Conservation (phyloP, 2,329 filamentous ascomycete genomes). For the Aspergillus brasiliensis region DNA sequence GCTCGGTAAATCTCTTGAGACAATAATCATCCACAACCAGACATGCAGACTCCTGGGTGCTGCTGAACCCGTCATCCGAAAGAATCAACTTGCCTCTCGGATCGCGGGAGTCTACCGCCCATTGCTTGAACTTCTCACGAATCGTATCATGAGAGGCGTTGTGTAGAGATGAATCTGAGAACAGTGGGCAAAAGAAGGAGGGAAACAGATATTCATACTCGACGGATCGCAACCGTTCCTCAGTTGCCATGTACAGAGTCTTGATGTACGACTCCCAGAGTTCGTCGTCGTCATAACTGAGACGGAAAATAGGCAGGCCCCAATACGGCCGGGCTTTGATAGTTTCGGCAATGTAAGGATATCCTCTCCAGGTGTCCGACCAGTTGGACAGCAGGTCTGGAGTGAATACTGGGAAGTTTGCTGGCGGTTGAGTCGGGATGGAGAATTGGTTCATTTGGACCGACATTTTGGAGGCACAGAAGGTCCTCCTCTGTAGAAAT, state of each 20-base stretch:
- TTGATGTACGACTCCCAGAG: neutral
- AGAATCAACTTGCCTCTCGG: neutral
- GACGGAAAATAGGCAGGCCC: neutral
- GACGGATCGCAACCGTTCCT: rapidly evolving
- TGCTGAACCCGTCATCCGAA: neutral
- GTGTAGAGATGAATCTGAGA: neutral
- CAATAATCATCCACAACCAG: neutral
- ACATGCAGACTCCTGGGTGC: neutral
- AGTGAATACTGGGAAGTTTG: too few relatives aligned
- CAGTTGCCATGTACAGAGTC: neutral
- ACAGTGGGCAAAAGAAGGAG: neutral
- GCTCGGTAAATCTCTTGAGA: neutral
- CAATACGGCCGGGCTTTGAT: too few relatives aligned
- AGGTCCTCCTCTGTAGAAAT: too few relatives aligned
- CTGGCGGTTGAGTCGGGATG: too few relatives aligned
- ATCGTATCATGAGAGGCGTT: neutral
- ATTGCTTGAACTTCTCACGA: neutral
- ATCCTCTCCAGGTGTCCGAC: too few relatives aligned
- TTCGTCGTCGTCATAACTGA: neutral
- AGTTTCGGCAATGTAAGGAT: too few relatives aligned
- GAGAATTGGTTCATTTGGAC: too few relatives aligned
- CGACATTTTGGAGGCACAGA: too few relatives aligned
- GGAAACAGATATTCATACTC: neutral
- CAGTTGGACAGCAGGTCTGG: too few relatives aligned
- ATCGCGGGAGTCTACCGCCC: neutral